Base-by-base conservation (phyloP, 352 stramenopile species). In the Pythium periplocum region DNA sequence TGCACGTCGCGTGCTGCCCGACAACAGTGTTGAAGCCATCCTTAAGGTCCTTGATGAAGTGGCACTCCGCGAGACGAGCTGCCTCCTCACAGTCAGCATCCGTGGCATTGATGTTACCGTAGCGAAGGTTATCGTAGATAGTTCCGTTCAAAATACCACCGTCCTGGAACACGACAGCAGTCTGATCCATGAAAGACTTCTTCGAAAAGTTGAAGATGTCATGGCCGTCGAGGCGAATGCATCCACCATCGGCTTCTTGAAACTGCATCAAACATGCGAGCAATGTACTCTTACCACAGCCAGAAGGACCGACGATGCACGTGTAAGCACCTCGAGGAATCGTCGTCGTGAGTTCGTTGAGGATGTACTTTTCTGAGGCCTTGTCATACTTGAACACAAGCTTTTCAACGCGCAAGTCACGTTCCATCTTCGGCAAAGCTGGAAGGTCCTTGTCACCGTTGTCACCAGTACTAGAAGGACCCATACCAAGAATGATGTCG, bases 331-430 rank as follows among this genome's bases (percentile, higher is more conserved):
- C 85, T 51, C 83, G 78, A 35, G 83, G 83, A 51, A 95, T 79
- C 2, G 61, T 85, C 8, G 78, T 64, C 30, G 67, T 71, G 12
- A 93, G 62, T 34, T 93, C 81, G 42, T 89, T 83, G 48, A 95
- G 61, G 56, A 92, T 78, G 59, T 90, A 90, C 36, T 90, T 87
- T 41, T 92, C 81, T 4, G 75, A 87, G 4, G 69, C 46, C 75
- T 91, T 91, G 68, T 93, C 81, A 55, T 93, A 93, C 72, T 90
- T 87, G 68, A 93, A 93, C 43, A 84, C 76, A 10, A 95, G 75
- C 57, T 86, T 83, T 55, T 93, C 83, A 26, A 92, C 45, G 40
- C 69, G 75, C n/a, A 95, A 61, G 41, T 91, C 75, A 2, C 81
- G 79, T 46, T 87, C 61, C 85, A 95, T 95, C 71, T 89, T 91